Evolutionary conservation across 1,284 basidiomycete species (phyloP), one percentile per base, ranked within the genome.

Genomic region (Sanguinoderma infundibulare): DNA sequence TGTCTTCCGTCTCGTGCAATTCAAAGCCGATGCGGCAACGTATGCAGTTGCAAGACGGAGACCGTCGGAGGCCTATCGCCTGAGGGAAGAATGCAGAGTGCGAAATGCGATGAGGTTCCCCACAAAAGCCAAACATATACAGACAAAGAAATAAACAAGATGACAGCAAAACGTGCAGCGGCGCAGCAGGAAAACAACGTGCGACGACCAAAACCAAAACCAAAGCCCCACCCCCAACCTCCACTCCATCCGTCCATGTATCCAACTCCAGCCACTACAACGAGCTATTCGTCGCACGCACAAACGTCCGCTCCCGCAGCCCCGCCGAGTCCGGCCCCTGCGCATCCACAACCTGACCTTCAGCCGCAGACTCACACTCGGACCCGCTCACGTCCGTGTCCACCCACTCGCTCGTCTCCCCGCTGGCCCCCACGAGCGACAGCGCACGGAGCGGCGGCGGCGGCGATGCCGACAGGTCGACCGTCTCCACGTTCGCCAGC

Each of bases 361-460:
- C n/a, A n/a, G n/a, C n/a, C n/a, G n/a, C 62, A 38, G 54, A 35
- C 39, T 70, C 71, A 38, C 64, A 67, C 44, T 72, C 72, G 3
- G 71, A 71, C 3, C 67, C 70, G 30, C 75, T 74, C 36, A 69
- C 69, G 60, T 77, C 76, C 44, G 75, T 78, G 60, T 77, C 76
- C 15, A 77, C 72, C 77, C 77, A 78, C 46, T 54, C 71, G 32
- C 75, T 75, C 14, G 61, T 70, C 59, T 73, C 57, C 8, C 71
- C 63, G 39, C 38, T 58, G 34, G 28, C 49, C 38, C 10, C 59
- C 36, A 6, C 36, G 39, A 30, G 34, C 39, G 54, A 8, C 35
- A 49, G 24, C 14, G 57, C 17, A 3, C 53, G 47, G 4, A 50
- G 47, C 14, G 46, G 55, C 5, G 58, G 56, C 2, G 64, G 26